Conservation (phyloP, 345 rosid species). For the Pistacia vera region DNA sequence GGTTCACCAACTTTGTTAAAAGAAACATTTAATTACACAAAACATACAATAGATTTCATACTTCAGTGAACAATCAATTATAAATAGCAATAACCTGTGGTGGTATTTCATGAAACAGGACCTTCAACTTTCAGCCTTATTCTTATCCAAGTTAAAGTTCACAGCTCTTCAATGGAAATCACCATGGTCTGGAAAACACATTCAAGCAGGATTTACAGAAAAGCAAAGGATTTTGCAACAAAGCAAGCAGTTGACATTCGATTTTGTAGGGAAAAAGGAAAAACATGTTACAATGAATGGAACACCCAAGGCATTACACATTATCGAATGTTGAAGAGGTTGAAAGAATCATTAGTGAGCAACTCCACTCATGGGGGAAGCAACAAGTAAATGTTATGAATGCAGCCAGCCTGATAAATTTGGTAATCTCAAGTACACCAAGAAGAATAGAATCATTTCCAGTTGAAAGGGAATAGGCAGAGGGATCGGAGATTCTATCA, state of each 20-base stretch:
- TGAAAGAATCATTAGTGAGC: conserved; percentile 23
- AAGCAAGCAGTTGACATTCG: conserved; percentile 18
- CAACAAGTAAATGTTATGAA: conserved; percentile 4
- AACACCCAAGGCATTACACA: conserved; percentile 7
- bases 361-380: conserved; percentile 22
- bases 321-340: conserved; percentile 16
- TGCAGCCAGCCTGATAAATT: conserved; percentile 2
- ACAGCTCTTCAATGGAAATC: conserved; percentile 22
- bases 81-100: background rate
- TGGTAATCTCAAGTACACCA: conserved; percentile 18
- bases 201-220: conserved; percentile 16
- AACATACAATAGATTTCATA: background rate
- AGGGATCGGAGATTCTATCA: conserved; percentile 33
- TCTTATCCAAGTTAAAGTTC: conserved; percentile 6
- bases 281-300: background rate
- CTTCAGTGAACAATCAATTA: background rate
- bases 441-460: conserved; percentile 24
- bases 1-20: conserved; percentile 6
- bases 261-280: conserved; percentile 4
- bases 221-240: conserved; percentile 18
- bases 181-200: conserved; percentile 23
- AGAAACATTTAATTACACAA: background rate
- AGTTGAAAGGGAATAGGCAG: conserved; percentile 24
- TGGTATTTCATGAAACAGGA: conserved; percentile 13
- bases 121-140: conserved; percentile 17